Evolutionary conservation across 257 asterid species (phyloP).

Genomic region (Solanum bulbocastanum): DNA sequence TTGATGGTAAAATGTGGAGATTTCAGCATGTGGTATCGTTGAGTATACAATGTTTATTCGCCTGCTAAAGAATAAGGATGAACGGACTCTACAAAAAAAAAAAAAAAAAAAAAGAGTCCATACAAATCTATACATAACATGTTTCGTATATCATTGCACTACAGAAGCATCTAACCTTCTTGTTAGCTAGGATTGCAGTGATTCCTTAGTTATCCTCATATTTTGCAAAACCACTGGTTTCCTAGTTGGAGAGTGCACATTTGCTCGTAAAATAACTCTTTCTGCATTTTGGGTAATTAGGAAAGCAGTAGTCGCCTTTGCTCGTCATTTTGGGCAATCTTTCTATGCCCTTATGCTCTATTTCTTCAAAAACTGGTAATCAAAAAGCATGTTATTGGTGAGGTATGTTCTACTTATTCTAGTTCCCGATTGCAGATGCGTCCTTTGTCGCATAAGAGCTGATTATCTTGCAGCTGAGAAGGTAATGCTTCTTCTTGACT

Average conservation of each 20-base stretch:
- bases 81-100: constrained; percentile 7
- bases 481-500: constrained; percentile 28
- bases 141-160: neutral
- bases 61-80: constrained; percentile 15
- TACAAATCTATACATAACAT: neutral
- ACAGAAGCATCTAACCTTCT: constrained; percentile 18
- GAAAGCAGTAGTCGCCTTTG: constrained; percentile 91
- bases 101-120: neutral
- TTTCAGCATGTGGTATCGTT: neutral
- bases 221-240: constrained; percentile 61
- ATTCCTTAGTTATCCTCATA: constrained; percentile 51
- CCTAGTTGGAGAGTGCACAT: constrained; percentile 44
- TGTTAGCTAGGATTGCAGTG: constrained; percentile 58
- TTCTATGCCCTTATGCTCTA: neutral
- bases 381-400: neutral
- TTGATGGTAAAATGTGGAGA: neutral
- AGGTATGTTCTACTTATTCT: neutral
- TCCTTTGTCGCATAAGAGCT: constrained; percentile 86
- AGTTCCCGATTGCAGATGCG: constrained; percentile 54
- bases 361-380: neutral
- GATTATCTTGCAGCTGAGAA: constrained; percentile 74
- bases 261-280: constrained; percentile 7
- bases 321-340: constrained; percentile 91
- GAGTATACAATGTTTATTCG: neutral
- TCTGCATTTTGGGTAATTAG: too few species aligned